These are phyloP conservation scores for Simplicillium aogashimaense DNA, from an alignment of 2,329 filamentous ascomycete species.

Conservation along the genomic window DNA sequence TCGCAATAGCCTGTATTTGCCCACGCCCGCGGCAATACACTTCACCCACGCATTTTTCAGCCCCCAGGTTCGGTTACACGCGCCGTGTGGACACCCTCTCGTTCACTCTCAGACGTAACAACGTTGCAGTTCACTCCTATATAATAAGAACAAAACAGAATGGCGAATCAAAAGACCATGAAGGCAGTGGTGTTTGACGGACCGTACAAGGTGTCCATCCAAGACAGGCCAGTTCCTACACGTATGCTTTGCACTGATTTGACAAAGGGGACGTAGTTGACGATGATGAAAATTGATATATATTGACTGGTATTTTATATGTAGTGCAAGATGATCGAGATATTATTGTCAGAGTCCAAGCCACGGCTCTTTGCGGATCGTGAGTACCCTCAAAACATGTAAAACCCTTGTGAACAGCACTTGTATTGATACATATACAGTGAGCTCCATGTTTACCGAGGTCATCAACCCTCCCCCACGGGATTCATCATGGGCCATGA, in stretches of 20 bases:
- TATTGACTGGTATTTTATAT: not conserved
- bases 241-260: slow-evolving; percentile 17
- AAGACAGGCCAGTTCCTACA: slow-evolving; percentile 69
- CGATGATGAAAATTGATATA: not conserved
- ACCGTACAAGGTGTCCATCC: slow-evolving; percentile 62
- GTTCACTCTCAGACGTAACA: not conserved
- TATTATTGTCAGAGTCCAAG: slow-evolving; percentile 72
- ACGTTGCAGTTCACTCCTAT: not conserved
- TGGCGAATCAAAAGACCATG: slow-evolving; percentile 50
- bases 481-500: slow-evolving; percentile 72
- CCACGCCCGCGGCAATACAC: no score
- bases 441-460: slow-evolving; percentile 79
- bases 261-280: no score
- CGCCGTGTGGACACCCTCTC: no score
- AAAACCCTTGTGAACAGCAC: no score
- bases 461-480: slow-evolving; percentile 60
- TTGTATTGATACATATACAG: slow-evolving; percentile 26
- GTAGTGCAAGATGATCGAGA: slow-evolving; percentile 60
- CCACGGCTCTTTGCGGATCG: slow-evolving; percentile 83
- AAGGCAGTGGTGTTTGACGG: slow-evolving; percentile 83
- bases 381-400: slow-evolving; percentile 28
- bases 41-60: no score
- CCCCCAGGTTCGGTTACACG: no score
- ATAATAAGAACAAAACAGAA: slow-evolving; percentile 3
- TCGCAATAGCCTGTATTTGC: no score